Conservation (phyloP, 305 asterid genomes). For the Ilex paraguariensis region DNA sequence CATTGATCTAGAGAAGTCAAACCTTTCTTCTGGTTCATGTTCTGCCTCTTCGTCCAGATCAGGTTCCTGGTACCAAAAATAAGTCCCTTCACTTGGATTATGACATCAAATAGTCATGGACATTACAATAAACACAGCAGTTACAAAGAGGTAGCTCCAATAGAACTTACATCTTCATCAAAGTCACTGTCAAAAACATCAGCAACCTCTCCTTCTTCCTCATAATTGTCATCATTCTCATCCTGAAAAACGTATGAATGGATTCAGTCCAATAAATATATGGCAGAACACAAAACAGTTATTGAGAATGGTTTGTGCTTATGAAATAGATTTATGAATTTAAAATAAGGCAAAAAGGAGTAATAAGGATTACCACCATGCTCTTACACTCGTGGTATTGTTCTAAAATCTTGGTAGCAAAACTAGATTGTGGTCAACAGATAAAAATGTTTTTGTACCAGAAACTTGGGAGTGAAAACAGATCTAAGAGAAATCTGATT, state of each 20-base stretch:
- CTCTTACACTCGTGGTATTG: background rate
- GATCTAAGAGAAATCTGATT: too few species aligned
- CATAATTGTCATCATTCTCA: slow-evolving; percentile 66
- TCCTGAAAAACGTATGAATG: slow-evolving; percentile 49
- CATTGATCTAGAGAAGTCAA: slow-evolving; percentile 22
- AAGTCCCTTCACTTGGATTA: background rate
- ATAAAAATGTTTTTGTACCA: too few species aligned
- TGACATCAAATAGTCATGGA: background rate
- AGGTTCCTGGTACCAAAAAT: slow-evolving; percentile 58
- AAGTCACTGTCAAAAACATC: slow-evolving; percentile 97
- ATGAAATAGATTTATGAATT: background rate
- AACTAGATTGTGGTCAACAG: background rate
- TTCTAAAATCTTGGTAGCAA: background rate
- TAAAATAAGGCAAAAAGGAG: background rate
- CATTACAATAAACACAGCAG: background rate
- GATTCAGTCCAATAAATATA: slow-evolving; percentile 5
- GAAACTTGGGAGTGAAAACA: background rate
- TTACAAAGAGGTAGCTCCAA: background rate
- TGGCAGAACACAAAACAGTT: slow-evolving; percentile 7
- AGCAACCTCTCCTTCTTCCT: slow-evolving; percentile 70
- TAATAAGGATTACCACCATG: too few species aligned
- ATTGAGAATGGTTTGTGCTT: background rate
- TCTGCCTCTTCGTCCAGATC: slow-evolving; percentile 72
- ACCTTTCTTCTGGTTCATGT: slow-evolving; percentile 94
- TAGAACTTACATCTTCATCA: slow-evolving; percentile 80